These are phyloP conservation scores for Zygosaccharomyces pseudobailii DNA, from an alignment of 1,139 yeast species.

Conservation along the genomic window DNA sequence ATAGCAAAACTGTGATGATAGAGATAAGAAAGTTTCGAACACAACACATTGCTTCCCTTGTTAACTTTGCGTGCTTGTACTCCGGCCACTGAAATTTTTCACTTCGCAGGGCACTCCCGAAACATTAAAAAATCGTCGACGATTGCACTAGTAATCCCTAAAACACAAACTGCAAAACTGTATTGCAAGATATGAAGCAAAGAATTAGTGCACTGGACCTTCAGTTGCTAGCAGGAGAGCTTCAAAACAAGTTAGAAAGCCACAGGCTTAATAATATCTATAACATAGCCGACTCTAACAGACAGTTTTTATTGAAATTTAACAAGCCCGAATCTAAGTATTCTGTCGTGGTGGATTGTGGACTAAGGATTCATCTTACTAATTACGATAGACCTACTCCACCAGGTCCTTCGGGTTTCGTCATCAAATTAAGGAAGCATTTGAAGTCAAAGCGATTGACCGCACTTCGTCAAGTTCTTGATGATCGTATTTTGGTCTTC, in stretches of 20 bases:
- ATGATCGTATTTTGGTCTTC: conserved; percentile 75
- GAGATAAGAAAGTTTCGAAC: neutral
- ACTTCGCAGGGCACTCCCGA: neutral
- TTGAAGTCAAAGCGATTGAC: conserved; percentile 75
- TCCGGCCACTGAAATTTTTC: neutral
- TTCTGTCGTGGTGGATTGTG: conserved; percentile 75
- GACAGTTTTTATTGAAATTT: conserved; percentile 77
- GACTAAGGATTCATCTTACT: conserved; percentile 74
- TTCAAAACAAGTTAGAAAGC: conserved; percentile 50
- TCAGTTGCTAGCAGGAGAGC: conserved; percentile 64
- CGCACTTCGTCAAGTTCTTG: conserved; percentile 63
- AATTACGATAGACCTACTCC: conserved; percentile 77
- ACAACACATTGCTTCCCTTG: neutral
- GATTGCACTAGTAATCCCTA: neutral
- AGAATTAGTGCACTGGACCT: conserved; percentile 82
- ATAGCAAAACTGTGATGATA: neutral
- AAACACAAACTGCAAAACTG: neutral
- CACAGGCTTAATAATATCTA: conserved; percentile 82
- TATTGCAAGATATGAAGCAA: conserved; percentile 48
- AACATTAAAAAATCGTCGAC: neutral
- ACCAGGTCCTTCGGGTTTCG: conserved; percentile 79
- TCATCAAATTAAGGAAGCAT: conserved; percentile 79
- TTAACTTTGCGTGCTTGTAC: neutral
- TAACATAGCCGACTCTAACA: conserved; percentile 65
- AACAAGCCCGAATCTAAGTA: conserved; percentile 79